These are phyloP conservation scores for Fagopyrum homotropicum DNA, from an alignment of 148 eudicot genomes.

Conservation along the genomic window DNA sequence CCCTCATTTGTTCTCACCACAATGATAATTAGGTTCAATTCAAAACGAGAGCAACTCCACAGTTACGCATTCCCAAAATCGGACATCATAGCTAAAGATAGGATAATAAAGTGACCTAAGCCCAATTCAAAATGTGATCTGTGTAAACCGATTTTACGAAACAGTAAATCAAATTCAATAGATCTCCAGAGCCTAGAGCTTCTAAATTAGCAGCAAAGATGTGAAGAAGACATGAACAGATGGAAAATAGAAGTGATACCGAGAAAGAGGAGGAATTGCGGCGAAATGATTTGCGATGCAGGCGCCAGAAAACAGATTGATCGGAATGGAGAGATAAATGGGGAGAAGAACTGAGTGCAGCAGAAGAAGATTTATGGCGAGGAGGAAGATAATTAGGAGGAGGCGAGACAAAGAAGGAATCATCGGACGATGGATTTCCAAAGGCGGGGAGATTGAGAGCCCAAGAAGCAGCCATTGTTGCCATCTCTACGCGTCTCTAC, in stretches of 20 bases:
- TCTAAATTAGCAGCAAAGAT: not conserved
- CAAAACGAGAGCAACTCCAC: not conserved
- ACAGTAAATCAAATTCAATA: not conserved
- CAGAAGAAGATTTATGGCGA: conserved; percentile 13
- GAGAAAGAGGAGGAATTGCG: conserved; percentile 14
- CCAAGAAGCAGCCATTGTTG: conserved; percentile 16
- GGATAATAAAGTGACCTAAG: not conserved
- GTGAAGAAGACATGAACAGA: not conserved
- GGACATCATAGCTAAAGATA: not conserved
- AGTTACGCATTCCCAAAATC: not conserved
- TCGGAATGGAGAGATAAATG: conserved; percentile 17
- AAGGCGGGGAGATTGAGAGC: conserved; percentile 13
- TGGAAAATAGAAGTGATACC: conserved; percentile 17
- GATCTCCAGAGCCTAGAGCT: not conserved
- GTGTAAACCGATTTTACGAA: not conserved
- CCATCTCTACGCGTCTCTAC: not conserved
- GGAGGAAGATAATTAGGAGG: not conserved
- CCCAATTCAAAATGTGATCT: not conserved
- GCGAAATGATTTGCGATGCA: conserved; percentile 7
- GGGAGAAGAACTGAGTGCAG: conserved; percentile 13
- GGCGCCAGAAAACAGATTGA: conserved; percentile 14
- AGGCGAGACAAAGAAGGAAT: conserved; percentile 26
- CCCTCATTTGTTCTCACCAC: not conserved
- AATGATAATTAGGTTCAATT: not conserved
- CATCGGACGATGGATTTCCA: conserved; percentile 16